Conservation (phyloP, 2,329 filamentous ascomycete genomes). For the Hymenoscyphus linearis region DNA sequence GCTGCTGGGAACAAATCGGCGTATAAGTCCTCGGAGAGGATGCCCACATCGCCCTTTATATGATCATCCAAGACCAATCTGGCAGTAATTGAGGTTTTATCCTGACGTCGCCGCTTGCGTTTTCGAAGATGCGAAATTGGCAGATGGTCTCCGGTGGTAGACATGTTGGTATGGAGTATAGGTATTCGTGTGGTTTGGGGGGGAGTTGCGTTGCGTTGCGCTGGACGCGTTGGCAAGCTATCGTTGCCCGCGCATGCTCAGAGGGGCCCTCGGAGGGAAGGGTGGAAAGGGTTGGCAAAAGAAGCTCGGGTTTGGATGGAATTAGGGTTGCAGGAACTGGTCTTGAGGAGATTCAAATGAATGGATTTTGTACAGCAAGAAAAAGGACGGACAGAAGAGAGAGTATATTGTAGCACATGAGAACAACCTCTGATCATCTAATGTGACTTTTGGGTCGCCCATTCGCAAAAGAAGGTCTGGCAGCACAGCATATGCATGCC, state of each 20-base stretch:
- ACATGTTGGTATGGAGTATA: background rate
- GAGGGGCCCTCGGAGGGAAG: background rate
- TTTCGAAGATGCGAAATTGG: constrained; percentile 30
- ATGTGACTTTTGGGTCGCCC: constrained; percentile 1
- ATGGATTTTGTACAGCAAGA: background rate
- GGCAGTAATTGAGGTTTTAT: constrained; percentile 73
- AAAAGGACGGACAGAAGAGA: background rate
- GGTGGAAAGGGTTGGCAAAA: background rate
- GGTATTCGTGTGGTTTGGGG: background rate
- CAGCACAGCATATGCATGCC: background rate
- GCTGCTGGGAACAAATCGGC: constrained; percentile 69
- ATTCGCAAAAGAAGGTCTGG: too few relatives aligned
- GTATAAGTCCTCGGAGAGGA: constrained; percentile 82
- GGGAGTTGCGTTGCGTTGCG: background rate
- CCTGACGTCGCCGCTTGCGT: constrained; percentile 50
- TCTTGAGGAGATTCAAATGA: background rate
- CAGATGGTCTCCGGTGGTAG: constrained; percentile 21
- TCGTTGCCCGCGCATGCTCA: constrained; percentile 4
- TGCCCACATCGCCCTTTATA: constrained; percentile 77
- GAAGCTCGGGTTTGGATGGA: background rate
- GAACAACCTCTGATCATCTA: background rate
- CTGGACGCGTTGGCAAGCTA: constrained; percentile 6
- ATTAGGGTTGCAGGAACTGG: too few relatives aligned
- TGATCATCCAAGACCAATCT: constrained; percentile 80
- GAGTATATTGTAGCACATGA: background rate